A percentile compares a stretch with the other conserved stretches of the same genome.
Evolutionary conservation across 2,329 filamentous ascomycete species (phyloP).

Genomic region (Hymenotorrendiella dingleyae): DNA sequence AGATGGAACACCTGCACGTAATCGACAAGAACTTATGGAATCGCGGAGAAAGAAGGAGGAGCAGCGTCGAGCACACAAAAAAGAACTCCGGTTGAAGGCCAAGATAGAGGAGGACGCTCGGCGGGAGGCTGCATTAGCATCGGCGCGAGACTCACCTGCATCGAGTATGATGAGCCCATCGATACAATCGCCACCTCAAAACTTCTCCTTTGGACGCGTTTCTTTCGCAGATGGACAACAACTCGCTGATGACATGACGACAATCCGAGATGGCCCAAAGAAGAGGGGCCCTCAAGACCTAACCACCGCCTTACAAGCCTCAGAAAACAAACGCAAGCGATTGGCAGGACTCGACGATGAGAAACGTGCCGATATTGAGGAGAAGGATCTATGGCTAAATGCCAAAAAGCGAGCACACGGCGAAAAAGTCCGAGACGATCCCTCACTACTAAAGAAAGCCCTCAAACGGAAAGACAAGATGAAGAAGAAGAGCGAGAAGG

Average conservation of each 20-base stretch:
- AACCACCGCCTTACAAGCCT: slow-evolving; percentile 77
- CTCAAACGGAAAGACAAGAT: slow-evolving; percentile 85
- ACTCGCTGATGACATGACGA: slow-evolving; percentile 63
- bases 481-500: slow-evolving; percentile 87
- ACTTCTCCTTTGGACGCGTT: slow-evolving; percentile 87
- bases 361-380: slow-evolving; percentile 79
- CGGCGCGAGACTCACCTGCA: slow-evolving; percentile 54
- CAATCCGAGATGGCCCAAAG: slow-evolving; percentile 60
- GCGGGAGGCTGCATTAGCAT: slow-evolving; percentile 55
- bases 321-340: slow-evolving; percentile 80
- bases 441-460: slow-evolving; percentile 83
- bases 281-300: slow-evolving; percentile 80
- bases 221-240: slow-evolving; percentile 81
- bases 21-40: slow-evolving; percentile 88
- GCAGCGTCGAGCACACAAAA: slow-evolving; percentile 81
- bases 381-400: slow-evolving; percentile 92
- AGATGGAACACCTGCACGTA: slow-evolving; percentile 75
- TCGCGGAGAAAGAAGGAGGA: slow-evolving; percentile 81
- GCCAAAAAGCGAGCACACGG: slow-evolving; percentile 85
- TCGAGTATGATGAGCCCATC: slow-evolving; percentile 49
- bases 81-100: slow-evolving; percentile 70
- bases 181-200: slow-evolving; percentile 51
- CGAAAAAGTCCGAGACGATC: slow-evolving; percentile 83
- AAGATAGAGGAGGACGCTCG: slow-evolving; percentile 72
- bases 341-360: slow-evolving; percentile 68